Evolutionary conservation across 768 basidiomycete genomes (phyloP), one percentile per base, ranked within the genome.

Genomic region (Leccinum uliginosum): DNA sequence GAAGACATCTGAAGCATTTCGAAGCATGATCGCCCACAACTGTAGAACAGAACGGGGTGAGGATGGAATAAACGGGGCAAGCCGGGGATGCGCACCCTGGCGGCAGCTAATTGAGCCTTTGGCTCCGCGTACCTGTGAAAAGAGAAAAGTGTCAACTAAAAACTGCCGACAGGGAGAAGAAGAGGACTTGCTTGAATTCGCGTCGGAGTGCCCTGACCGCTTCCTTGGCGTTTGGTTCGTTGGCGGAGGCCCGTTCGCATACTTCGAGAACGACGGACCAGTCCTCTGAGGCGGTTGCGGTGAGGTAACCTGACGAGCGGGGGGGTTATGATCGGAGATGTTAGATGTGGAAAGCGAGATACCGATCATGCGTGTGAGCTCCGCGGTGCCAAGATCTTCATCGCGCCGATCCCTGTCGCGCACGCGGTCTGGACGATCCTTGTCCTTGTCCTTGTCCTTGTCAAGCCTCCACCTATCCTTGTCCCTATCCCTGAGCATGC

Each of bases 11-110:
- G 85, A 81, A 3, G 86, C 85, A 66, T 95, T 94, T 27, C 85
- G 84, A 35, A 95, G 80, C 86, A 95, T 89, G 62, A 95, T 86
- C 3, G 92, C 87, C 93, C 93, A 95, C 7, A 97, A 67, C 89
- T 91, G 59, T 21, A 6, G 27, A 29, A 34, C 32, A 19, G 21
- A 51, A 8, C 19, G 11, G 32, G 50, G 49, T 64, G 8, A 57
- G 58, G 38, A 49, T 15, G 32, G 26, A 8, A 46, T 29, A 19
- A 48, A 54, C 6, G 47, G 23, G 40, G 51, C 8, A 50, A 45
- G 29, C 1, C n/a, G 8, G 21, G 54, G 47, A 24, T 44, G 76
- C 84, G 29, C 65, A 88, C 87, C 59, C 89, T 75, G 19, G 89
- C 89, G 21, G 89, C 89, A 24, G 88, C 85, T 7, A 92, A 73